Conservation (phyloP, 768 basidiomycete genomes). For the Amanita fuliginea region DNA sequence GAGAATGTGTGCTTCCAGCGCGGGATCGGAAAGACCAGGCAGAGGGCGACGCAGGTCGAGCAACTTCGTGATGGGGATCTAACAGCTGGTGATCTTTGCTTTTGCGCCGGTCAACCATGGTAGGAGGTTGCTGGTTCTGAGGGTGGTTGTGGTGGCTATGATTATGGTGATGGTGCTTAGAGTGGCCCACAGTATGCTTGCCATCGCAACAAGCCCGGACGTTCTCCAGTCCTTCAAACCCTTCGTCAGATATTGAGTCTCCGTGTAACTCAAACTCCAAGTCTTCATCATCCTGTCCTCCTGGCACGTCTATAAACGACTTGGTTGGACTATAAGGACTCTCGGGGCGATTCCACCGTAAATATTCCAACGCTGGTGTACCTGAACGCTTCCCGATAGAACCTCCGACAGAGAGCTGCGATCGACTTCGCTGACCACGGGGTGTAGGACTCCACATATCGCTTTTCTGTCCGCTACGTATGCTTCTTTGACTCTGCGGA, state of each 20-base stretch:
- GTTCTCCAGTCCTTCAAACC: constrained; percentile 90
- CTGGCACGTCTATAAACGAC: constrained; percentile 48
- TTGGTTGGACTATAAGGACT: constrained; percentile 67
- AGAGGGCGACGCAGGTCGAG: constrained; percentile 57
- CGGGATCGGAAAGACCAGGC: constrained; percentile 82
- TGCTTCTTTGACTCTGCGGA: constrained; percentile 67
- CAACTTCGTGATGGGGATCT: constrained; percentile 32
- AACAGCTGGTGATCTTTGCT: constrained; percentile 37
- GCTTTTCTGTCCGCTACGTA: constrained; percentile 43
- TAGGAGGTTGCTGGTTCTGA: constrained; percentile 15
- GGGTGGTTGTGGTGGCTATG: constrained; percentile 34
- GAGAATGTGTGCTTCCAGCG: constrained; percentile 62
- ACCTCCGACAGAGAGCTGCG: constrained; percentile 63
- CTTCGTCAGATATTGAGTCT: constrained; percentile 60
- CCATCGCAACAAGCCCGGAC: constrained; percentile 89
- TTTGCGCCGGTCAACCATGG: constrained; percentile 22
- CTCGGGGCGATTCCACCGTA: constrained; percentile 69
- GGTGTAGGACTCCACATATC: constrained; percentile 70
- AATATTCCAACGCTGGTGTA: constrained; percentile 86
- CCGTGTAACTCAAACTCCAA: constrained; percentile 80
- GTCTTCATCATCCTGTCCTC: constrained; percentile 42
- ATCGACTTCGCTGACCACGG: constrained; percentile 66
- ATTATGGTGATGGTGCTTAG: constrained; percentile 45
- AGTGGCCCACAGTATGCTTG: constrained; percentile 70
- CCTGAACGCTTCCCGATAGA: constrained; percentile 80